These are phyloP conservation scores for Orbilia oligospora DNA, from an alignment of 2,329 filamentous ascomycete genomes.

Conservation along the genomic window DNA sequence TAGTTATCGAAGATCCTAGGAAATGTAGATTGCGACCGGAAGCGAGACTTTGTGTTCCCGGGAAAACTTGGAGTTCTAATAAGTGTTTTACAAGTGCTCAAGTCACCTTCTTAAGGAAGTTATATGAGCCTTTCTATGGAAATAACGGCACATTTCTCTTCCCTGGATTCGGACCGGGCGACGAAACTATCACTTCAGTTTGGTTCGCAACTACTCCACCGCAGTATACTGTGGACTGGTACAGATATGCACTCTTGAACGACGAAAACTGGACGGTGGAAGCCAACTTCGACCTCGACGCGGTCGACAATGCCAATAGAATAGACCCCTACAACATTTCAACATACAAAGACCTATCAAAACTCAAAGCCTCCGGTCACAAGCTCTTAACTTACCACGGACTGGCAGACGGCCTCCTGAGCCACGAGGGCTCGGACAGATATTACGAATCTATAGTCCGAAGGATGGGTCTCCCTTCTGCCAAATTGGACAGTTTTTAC, in stretches of 20 bases:
- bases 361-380: constrained; percentile 67
- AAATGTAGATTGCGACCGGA: constrained; percentile 66
- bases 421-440: constrained; percentile 58
- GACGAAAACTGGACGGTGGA: constrained; percentile 67
- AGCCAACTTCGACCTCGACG: constrained; percentile 66
- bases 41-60: constrained; percentile 64
- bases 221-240: constrained; percentile 66
- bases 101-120: constrained; percentile 64
- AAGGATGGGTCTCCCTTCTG: constrained; percentile 62
- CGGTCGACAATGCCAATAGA: constrained; percentile 65
- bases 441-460: constrained; percentile 53
- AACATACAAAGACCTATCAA: constrained; percentile 67
- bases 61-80: constrained; percentile 28
- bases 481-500: constrained; percentile 65
- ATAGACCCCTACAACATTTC: constrained; percentile 67
- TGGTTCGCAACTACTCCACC: constrained; percentile 21
- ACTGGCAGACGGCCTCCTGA: constrained; percentile 68
- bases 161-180: constrained; percentile 48
- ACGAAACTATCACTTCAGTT: constrained; percentile 30
- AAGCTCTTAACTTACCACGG: constrained; percentile 71
- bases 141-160: constrained; percentile 65
- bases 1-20: constrained; percentile 67
- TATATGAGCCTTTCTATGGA: constrained; percentile 66
- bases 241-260: constrained; percentile 68
- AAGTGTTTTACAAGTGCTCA: constrained; percentile 65